A percentile compares a stretch with the other conserved stretches of the same genome.
These are phyloP conservation scores for Aspergillus sp. DNA, from an alignment of 2,329 filamentous ascomycete genomes.

Conservation along the genomic window DNA sequence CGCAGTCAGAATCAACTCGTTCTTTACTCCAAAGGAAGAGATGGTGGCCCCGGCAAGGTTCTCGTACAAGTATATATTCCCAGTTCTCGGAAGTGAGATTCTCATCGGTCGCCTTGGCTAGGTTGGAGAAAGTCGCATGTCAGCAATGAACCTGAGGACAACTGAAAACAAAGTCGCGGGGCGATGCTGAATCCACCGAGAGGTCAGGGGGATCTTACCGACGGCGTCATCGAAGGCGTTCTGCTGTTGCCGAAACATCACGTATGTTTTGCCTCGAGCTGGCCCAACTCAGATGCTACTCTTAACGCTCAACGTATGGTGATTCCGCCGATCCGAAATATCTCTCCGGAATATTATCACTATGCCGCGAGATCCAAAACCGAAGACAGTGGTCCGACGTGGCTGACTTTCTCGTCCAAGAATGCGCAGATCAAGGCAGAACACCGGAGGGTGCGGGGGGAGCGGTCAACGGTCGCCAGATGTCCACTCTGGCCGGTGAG, in stretches of 20 bases:
- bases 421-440: neutral
- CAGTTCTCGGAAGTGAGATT: constrained; percentile 87
- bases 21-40: neutral
- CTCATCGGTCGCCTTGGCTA: constrained; percentile 89
- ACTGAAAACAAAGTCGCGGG: neutral
- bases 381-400: neutral
- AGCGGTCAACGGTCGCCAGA: neutral
- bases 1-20: constrained; percentile 8
- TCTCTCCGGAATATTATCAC: neutral
- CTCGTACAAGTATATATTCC: constrained; percentile 64
- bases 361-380: neutral
- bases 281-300: neutral
- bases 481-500: neutral
- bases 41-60: neutral
- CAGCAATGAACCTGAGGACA: constrained; percentile 16
- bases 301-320: neutral
- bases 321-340: neutral
- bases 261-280: constrained; percentile 14
- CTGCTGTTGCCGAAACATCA: constrained; percentile 62
- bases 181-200: neutral
- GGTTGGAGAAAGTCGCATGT: constrained; percentile 22
- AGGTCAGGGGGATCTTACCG: constrained; percentile 48
- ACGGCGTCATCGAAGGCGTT: constrained; percentile 71
- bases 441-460: neutral
- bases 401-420: neutral